Evolutionary conservation across 2,329 filamentous ascomycete genomes (phyloP).

Genomic region (Microdochium nivale): DNA sequence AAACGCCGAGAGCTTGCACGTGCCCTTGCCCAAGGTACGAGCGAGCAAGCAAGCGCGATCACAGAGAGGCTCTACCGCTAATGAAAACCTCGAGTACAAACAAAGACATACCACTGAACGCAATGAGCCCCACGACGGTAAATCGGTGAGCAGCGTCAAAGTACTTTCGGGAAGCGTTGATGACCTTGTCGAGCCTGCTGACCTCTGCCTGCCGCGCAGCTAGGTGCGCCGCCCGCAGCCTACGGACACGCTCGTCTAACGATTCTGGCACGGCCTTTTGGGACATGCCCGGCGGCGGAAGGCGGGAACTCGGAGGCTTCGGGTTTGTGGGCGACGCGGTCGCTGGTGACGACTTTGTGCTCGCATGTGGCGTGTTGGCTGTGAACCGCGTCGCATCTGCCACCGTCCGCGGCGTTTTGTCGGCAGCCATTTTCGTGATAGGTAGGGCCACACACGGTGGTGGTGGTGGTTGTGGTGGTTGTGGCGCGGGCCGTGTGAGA

Average conservation of each 20-base stretch:
- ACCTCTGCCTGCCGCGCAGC: conserved; percentile 53
- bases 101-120: conserved; percentile 43
- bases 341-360: conserved; percentile 37
- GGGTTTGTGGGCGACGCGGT: not conserved
- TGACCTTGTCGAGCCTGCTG: conserved; percentile 41
- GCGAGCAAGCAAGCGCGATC: too few relatives aligned
- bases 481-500: not conserved
- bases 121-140: conserved; percentile 44
- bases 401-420: conserved; percentile 50
- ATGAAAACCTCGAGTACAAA: too few relatives aligned
- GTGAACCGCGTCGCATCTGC: conserved; percentile 76
- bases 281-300: conserved; percentile 12
- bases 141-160: conserved; percentile 48
- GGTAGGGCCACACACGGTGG: not conserved
- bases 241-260: conserved; percentile 59
- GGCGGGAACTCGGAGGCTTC: not conserved
- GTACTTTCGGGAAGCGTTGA: conserved; percentile 37
- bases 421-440: not conserved
- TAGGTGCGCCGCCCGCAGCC: conserved; percentile 58
- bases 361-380: conserved; percentile 60
- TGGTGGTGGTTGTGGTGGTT: too few relatives aligned
- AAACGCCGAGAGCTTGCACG: too few relatives aligned
- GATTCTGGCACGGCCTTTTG: conserved; percentile 42
- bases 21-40: too few relatives aligned
- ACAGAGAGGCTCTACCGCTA: too few relatives aligned